Conservation (phyloP, 176 grass and related monocot species). For the Carex kokanica region DNA sequence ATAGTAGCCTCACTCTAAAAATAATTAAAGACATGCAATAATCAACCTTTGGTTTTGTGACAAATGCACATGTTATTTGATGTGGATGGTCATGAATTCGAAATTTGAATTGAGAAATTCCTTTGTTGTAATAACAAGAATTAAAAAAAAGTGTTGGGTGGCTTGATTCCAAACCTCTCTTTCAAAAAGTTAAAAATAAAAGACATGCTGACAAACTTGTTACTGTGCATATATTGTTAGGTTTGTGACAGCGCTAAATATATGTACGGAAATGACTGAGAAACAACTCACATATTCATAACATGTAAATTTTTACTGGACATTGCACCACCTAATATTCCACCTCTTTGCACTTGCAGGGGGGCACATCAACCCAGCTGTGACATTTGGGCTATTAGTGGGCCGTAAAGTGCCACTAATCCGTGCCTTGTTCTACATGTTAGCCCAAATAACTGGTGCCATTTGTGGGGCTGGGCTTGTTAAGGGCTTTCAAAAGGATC, state of each 20-base stretch:
- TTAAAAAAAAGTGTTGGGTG: too few relatives aligned
- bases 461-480: constrained; percentile 45
- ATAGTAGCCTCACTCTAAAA: too few relatives aligned
- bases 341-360: constrained; percentile 33
- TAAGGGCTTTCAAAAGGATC: constrained; percentile 20
- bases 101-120: too few relatives aligned
- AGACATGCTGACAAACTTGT: not conserved
- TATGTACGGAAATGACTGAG: not conserved
- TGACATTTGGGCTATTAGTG: constrained; percentile 46
- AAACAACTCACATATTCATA: not conserved
- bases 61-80: too few relatives aligned
- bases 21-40: too few relatives aligned
- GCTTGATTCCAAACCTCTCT: too few relatives aligned
- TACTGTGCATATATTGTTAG: not conserved
- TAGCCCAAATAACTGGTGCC: constrained; percentile 41
- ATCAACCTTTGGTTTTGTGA: too few relatives aligned
- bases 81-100: too few relatives aligned
- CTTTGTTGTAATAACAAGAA: too few relatives aligned
- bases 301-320: not conserved
- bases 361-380: constrained; percentile 55
- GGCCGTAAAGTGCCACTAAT: constrained; percentile 42
- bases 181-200: too few relatives aligned
- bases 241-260: not conserved
- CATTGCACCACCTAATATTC: not conserved
- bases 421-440: constrained; percentile 35